These are phyloP conservation scores for Amyloporia xantha DNA, from an alignment of 768 basidiomycete species.

Conservation along the genomic window DNA sequence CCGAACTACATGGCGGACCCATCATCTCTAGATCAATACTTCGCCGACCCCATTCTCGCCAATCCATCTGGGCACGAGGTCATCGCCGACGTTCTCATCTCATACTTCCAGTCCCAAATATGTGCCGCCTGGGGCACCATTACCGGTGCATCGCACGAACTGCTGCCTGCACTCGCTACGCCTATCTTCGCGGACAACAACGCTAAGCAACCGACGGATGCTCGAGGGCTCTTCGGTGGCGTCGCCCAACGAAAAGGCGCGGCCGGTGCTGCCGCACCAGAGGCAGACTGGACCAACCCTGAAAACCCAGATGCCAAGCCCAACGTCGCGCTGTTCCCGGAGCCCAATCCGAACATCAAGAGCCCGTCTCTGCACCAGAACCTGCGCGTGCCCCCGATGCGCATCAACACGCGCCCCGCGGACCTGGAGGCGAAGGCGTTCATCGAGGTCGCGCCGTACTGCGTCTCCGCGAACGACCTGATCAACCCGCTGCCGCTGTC, in stretches of 20 bases:
- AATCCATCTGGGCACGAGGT: constrained; percentile 76
- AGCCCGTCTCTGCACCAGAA: constrained; percentile 21
- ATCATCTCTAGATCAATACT: constrained; percentile 60
- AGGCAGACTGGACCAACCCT: constrained; percentile 18
- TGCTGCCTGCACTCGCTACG: constrained; percentile 36
- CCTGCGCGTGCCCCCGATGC: constrained; percentile 59
- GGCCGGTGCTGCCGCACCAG: constrained; percentile 31
- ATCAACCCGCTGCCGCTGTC: constrained; percentile 96
- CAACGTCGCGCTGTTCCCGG: constrained; percentile 8
- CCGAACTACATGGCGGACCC: constrained; percentile 76
- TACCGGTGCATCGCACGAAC: constrained; percentile 59
- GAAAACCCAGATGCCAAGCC: constrained; percentile 8
- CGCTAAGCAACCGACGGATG: constrained; percentile 34
- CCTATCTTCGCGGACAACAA: constrained; percentile 25
- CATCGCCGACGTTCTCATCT: constrained; percentile 84
- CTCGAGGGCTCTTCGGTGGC: constrained; percentile 77
- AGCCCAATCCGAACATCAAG: constrained; percentile 12
- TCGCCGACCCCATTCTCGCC: constrained; percentile 77
- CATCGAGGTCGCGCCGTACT: constrained; percentile 86
- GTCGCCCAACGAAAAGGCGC: constrained; percentile 77
- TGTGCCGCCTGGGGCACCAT: constrained; percentile 80
- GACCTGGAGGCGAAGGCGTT: constrained; percentile 40
- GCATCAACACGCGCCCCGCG: constrained; percentile 62
- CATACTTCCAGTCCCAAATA: constrained; percentile 86
- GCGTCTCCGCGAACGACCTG: constrained; percentile 94